Percentiles rank a stretch among this genome's conserved stretches.
phyloP scores from a whole-genome alignment of 257 asterid genomes.

The Solanum pimpinellifolium region DNA sequence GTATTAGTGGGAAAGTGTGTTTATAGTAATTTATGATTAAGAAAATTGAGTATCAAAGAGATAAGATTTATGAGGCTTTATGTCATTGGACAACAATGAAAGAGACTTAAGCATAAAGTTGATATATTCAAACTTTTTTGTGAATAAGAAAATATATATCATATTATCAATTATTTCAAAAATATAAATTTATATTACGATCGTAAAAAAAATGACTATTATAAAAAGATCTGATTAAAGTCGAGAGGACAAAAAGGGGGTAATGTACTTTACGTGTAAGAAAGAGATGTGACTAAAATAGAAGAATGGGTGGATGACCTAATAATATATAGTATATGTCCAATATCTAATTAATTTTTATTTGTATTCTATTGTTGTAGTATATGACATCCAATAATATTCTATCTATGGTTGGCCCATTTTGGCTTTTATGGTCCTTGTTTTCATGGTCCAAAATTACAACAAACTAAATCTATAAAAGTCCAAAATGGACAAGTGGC shows the following conservation, averaged over 20 bases:
- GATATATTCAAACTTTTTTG: not conserved
- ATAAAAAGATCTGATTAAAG: not conserved
- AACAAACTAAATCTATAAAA: not conserved
- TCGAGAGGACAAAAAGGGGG: not conserved
- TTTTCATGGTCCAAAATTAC: not conserved
- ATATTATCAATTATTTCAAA: not conserved
- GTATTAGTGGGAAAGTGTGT: not conserved
- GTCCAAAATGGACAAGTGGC: not conserved
- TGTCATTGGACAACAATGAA: not conserved
- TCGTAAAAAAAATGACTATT: not conserved
- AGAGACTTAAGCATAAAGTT: not conserved
- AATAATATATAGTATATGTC: not conserved
- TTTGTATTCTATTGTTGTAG: not conserved
- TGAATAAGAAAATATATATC: no score
- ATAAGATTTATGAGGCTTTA: not conserved
- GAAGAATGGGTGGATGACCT: not conserved
- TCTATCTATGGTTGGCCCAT: not conserved
- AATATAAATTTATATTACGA: rapidly evolving
- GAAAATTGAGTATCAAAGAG: not conserved
- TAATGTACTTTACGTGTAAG: not conserved
- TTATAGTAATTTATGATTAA: not conserved
- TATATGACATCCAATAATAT: not conserved
- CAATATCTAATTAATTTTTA: not conserved
- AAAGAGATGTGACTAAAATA: not conserved
- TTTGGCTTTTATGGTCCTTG: not conserved